Evolutionary conservation across 2,329 filamentous ascomycete genomes (phyloP), one percentile per base, ranked within the genome.

Genomic region (Calonectria pteridis): DNA sequence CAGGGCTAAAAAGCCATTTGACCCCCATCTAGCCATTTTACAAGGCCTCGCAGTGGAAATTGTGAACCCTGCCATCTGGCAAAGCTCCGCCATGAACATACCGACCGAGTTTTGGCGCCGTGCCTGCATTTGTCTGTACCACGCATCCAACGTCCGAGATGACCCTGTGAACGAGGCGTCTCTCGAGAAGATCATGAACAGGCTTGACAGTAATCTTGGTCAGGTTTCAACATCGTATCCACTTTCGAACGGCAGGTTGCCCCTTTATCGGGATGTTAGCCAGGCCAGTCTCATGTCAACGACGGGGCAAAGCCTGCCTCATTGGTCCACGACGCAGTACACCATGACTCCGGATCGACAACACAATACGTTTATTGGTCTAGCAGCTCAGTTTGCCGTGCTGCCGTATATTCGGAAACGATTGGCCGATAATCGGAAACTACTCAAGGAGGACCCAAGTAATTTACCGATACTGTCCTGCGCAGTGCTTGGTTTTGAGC

Each of bases 81-180:
- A 40, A 16, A 62, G 33, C 14, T 2, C 55, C 7, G 33, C 23
- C 55, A 62, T 62, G 55, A 62, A 62, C 55, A 28, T 62, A 20
- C 55, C 55, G 7, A 62, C 55, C 6, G 55, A 62, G 16, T 62
- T 62, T 62, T 62, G 55, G 55, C 55, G 55, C 16, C 55, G 55
- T 6, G 55, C 55, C 6, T 62, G 55, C 55, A 62, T 62, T n/a
- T 62, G 55, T 18, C 55, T 62, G 23, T 62, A 62, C n/a, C 55
- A 62, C 16, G 55, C 55, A 13, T 62, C 55, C 23, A 40, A 62
- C 20, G 55, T 62, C 23, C 33, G 35, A 20, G 55, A 40, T 28
- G 55, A 62, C 6, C 5, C 7, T 20, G 23, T 18, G 26, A 62
- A 40, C 16, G 35, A 14, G 23, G 33, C 55, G 7, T 13, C 55